Base-by-base conservation (phyloP, 352 stramenopile genomes). In the Halophytophthora batemanensis region DNA sequence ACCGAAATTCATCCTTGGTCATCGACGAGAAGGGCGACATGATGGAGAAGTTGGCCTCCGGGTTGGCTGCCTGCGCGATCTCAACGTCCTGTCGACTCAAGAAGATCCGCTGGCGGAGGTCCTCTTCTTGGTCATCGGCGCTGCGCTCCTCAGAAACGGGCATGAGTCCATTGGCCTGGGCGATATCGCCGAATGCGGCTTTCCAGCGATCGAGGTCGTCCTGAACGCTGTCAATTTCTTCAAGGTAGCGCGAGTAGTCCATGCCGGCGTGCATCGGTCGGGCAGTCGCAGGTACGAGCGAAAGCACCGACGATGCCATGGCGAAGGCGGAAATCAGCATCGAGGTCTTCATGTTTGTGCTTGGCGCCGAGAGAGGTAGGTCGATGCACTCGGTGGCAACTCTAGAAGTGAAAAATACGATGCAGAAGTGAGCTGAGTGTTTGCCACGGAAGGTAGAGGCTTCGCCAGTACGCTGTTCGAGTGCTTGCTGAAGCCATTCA, bases 101-200 rank as follows among this genome's bases (percentile, higher is more conserved):
- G 57, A 77, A 79, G 40, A 82, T 79, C 10, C 74, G 70, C 43
- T 79, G 68, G 10, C 59, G 59, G 39, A 69, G 62, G 54, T 82
- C 68, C 46, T 79, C 71, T 21, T 79, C 53, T 47, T 63, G 63
- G 7, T 71, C 61, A n/a, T 76, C 65, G 10, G 35, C 29, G 37
- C 59, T 81, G 29, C 64, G 67, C 12, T 56, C 59, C 39, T 73
- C 61, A 0, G 61, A 58, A 31, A 49, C 37, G 10, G 69, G 65
- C 43, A 77, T 72, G 60, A 61, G 73, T 2, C 64, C 63, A 17
- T 77, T 78, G 37, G 66, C 53, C 8, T 59, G 48, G 0, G 70
- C 66, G 23, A 59, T 35, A 6, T 69, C 58, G 12, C 64, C 60
- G 31, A 56, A 82, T 25, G 63, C 67, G 43, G 33, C 47, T 44